These are phyloP conservation scores for Lodderomyces pseudojiufengensis DNA, from an alignment of 1,139 yeast species.

Conservation along the genomic window DNA sequence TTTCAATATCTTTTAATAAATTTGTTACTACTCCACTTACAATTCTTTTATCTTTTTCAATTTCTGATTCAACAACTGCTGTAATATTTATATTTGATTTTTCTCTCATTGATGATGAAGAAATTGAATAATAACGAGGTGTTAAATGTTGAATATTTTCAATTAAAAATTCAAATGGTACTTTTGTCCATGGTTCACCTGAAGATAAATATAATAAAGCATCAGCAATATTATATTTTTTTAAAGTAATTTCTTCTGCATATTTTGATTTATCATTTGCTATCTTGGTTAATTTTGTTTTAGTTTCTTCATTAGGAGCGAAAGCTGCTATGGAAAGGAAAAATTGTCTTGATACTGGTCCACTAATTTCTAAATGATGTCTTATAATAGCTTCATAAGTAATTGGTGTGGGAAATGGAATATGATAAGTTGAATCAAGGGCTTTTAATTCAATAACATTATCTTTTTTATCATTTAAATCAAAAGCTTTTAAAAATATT, in stretches of 20 bases:
- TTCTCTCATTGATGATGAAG: constrained; percentile 81
- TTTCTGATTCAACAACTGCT: constrained; percentile 84
- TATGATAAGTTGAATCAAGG: constrained; percentile 65
- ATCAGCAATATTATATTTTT: constrained; percentile 73
- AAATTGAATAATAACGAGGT: constrained; percentile 95
- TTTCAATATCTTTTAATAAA: constrained; percentile 69
- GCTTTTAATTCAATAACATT: constrained; percentile 63
- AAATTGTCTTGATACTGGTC: constrained; percentile 89
- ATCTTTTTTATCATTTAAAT: constrained; percentile 50
- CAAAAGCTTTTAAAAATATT: constrained; percentile 61
- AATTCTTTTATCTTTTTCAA: constrained; percentile 35
- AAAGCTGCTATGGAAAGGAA: constrained; percentile 74
- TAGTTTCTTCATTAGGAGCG: constrained; percentile 68
- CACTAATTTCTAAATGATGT: constrained; percentile 86
- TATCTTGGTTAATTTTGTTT: constrained; percentile 48
- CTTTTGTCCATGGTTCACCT: constrained; percentile 63
- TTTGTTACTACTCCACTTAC: constrained; percentile 91
- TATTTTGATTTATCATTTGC: constrained; percentile 69
- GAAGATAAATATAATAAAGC: constrained; percentile 60
- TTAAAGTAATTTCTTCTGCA: constrained; percentile 57
- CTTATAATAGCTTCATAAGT: constrained; percentile 85
- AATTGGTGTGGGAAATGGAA: constrained; percentile 88
- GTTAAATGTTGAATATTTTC: constrained; percentile 80
- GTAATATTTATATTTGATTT: constrained; percentile 77
- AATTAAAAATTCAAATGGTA: constrained; percentile 81